A percentile compares a stretch with the other conserved stretches of the same genome.
These are phyloP conservation scores for Herpetospermum pedunculosum DNA, from an alignment of 306 rosid species.

Conservation along the genomic window DNA sequence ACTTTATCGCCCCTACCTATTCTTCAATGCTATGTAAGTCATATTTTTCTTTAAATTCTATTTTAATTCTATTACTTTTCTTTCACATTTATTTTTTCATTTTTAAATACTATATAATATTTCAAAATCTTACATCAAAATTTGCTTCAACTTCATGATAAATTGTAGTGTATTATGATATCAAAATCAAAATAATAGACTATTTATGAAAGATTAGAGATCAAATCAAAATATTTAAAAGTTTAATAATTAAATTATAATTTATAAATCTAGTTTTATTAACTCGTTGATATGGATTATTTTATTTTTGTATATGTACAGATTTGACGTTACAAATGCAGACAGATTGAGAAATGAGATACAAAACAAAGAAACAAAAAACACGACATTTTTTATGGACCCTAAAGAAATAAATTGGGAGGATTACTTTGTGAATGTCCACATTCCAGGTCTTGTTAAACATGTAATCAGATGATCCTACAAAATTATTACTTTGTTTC, in stretches of 20 bases:
- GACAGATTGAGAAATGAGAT: constrained; percentile 39
- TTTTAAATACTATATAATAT: background rate
- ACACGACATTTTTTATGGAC: constrained; percentile 52
- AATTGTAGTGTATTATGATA: no score
- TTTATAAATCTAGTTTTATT: no score
- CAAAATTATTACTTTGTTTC: no score
- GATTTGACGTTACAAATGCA: constrained; percentile 57
- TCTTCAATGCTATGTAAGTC: constrained; percentile 69
- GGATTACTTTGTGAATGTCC: constrained; percentile 43
- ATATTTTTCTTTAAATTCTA: background rate
- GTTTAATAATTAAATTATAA: no score
- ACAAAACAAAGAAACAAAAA: constrained; percentile 32
- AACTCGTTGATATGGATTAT: no score
- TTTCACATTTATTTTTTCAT: background rate
- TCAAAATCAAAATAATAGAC: no score
- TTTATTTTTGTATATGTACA: constrained; percentile 5
- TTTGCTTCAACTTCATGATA: no score
- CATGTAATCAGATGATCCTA: constrained; percentile 44
- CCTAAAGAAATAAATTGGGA: constrained; percentile 60
- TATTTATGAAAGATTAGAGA: no score
- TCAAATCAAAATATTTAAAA: no score
- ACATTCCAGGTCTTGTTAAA: constrained; percentile 47
- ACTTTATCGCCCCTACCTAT: constrained; percentile 65
- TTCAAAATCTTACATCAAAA: background rate
- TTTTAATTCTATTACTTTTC: background rate